Evolutionary conservation across 2,329 filamentous ascomycete species (phyloP), one percentile per base, ranked within the genome.

Genomic region (Aureobasidium subglaciale): DNA sequence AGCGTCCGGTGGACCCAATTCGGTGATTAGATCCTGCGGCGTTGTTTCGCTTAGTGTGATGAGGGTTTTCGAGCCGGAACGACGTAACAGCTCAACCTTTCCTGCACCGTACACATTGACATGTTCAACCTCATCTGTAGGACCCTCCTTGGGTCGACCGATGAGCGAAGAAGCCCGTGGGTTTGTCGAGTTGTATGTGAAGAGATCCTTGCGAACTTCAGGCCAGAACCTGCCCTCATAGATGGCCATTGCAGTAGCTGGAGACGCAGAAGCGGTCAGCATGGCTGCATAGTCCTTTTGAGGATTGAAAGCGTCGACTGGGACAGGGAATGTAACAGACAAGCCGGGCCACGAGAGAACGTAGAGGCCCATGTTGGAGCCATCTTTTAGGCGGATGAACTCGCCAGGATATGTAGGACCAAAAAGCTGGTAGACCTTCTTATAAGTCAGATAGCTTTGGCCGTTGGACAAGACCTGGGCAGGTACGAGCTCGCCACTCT

Each of bases 391-490:
- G 8, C 86, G 80, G 34, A 96, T 79, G 66, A 92, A 99, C 75
- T 99, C 93, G 60, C 93, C 93, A 1, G 88, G 88, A 68, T 95
- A 97, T 0, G 92, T 95, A 16, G 91, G 91, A 0, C 93, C 93
- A 60, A 99, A 85, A n/a, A 96, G 77, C 64, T 95, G 90, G 69
- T 97, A 99, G 62, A 99, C 86, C 69, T 95, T 48, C 27, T 57
- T 57, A 49, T 60, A 60, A 22, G 58, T 56, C 42, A 60, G 37
- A 20, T 96, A 96, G 15, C 82, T 86, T 4, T 90, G 91, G 0
- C 89, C 89, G 9, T 70, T 69, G 46, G 75, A 64, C 18, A 43
- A 25, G 27, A 40, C 32, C 11, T 57, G 29, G 60, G 56, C 34
- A 25, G 40, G 54, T 13, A 60, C 56, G 20, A 60, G 24, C 7